Conservation (phyloP, 2,329 filamentous ascomycete genomes). For the Boeremia exigua region DNA sequence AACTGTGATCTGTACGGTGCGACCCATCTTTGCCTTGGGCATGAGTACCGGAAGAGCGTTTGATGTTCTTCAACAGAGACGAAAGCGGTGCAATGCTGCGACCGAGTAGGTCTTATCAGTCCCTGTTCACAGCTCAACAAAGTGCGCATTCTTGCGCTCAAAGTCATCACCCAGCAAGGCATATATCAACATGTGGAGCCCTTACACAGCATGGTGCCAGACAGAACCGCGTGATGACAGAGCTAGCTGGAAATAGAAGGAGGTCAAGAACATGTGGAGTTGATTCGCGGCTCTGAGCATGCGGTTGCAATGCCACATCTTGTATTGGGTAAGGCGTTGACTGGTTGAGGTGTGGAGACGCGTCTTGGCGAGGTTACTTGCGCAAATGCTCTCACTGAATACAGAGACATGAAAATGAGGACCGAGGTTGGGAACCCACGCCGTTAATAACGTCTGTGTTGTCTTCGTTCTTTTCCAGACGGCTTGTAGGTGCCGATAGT, state of each 20-base stretch:
- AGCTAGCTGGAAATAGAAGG: neutral
- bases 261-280: neutral
- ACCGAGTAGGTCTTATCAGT: neutral
- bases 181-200: neutral
- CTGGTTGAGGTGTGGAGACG: neutral
- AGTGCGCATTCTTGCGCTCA: conserved; percentile 5
- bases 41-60: neutral
- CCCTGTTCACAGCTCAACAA: neutral
- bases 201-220: neutral
- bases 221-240: neutral
- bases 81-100: neutral
- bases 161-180: neutral
- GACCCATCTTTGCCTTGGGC: neutral
- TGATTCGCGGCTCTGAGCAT: neutral
- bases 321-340: neutral
- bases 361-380: conserved; percentile 12
- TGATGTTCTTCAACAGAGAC: neutral
- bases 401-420: neutral
- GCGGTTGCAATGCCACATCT: neutral
- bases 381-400: conserved; percentile 13
- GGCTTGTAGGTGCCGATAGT: neutral
- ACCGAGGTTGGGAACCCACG: neutral
- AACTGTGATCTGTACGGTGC: neutral
- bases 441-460: neutral
- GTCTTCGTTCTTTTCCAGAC: neutral